Evolutionary conservation across 257 asterid genomes (phyloP), one percentile per base, ranked within the genome.

Genomic region (Verbascum thapsus): DNA sequence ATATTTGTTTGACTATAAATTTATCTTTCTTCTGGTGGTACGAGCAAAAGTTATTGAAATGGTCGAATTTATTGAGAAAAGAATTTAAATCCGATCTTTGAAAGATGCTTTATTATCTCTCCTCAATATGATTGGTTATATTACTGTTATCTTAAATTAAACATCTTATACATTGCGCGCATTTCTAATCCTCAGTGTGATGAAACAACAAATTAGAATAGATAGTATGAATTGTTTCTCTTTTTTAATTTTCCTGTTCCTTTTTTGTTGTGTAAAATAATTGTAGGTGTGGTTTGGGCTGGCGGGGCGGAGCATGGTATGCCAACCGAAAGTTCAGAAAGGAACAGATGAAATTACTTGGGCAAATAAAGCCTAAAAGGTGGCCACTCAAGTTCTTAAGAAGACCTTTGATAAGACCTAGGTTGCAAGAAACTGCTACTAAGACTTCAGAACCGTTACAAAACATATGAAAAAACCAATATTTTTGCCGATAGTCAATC

Each of bases 281-380:
- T 16, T 81, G 67, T 83, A 90, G 98, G 73, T 90, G 79, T 35
- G 74, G 82, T 42, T 79, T 88, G 78, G 98, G 98, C 45, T 91
- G 95, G 96, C 88, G 96, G 7, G 86, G 98, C 16, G 96, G 96
- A 59, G 83, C 72, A 63, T 84, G 91, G 96, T 91, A 67, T 16
- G 68, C 85, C 22, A 73, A 76, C 74, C 76, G 85, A 40, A 79
- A 69, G 72, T 76, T 83, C 52, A 58, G 85, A 60, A 81, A 59
- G 73, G 94, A 91, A 66, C 95, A 90, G 73, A 82, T 82, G 96
- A 91, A 81, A 69, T 70, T 80, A 35, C 48, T 85, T 63, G 91
- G 88, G 10, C 92, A 78, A 56, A 61, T 82, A 52, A 85, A 82
- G 68, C 88, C 88, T n/a, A 81, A 68, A 78, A 76, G 73, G 42